phyloP scores from a whole-genome alignment of 768 basidiomycete genomes.

The Lentinus brumalis region DNA sequence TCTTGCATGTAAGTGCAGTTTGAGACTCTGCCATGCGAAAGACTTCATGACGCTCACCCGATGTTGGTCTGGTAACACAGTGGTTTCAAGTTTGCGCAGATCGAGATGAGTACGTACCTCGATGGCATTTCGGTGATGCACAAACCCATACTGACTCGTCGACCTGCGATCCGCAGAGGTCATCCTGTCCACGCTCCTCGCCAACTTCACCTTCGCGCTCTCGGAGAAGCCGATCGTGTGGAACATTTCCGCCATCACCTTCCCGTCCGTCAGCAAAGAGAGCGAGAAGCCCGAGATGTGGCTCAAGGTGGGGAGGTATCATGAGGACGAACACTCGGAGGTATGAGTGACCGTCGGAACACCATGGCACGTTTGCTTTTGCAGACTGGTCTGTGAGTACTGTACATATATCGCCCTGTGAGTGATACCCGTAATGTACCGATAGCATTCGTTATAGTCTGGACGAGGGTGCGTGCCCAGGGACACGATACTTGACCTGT shows the following conservation, averaged over 20 bases:
- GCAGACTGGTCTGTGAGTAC: no score
- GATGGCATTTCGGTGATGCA: no score
- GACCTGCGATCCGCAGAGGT: constrained; percentile 8
- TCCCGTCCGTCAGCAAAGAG: constrained; percentile 18
- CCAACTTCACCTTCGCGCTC: constrained; percentile 21
- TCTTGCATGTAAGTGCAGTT: constrained; percentile 13
- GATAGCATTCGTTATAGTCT: no score
- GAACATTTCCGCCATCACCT: constrained; percentile 18
- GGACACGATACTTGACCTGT: no score
- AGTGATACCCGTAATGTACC: no score
- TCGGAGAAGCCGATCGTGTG: constrained; percentile 18
- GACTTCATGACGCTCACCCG: neutral
- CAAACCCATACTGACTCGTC: no score
- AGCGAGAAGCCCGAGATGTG: constrained; percentile 21
- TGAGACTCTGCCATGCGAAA: neutral
- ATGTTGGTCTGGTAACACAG: neutral
- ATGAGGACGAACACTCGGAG: neutral
- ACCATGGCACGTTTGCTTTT: no score
- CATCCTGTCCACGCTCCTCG: constrained; percentile 15
- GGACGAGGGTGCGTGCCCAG: no score
- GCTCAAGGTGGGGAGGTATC: constrained; percentile 13
- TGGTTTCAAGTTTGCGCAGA: constrained; percentile 17
- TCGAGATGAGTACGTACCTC: constrained; percentile 20
- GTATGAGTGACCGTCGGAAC: no score
- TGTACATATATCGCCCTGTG: no score